phyloP scores from a whole-genome alignment of 768 basidiomycete species.

The Mycena rosella region DNA sequence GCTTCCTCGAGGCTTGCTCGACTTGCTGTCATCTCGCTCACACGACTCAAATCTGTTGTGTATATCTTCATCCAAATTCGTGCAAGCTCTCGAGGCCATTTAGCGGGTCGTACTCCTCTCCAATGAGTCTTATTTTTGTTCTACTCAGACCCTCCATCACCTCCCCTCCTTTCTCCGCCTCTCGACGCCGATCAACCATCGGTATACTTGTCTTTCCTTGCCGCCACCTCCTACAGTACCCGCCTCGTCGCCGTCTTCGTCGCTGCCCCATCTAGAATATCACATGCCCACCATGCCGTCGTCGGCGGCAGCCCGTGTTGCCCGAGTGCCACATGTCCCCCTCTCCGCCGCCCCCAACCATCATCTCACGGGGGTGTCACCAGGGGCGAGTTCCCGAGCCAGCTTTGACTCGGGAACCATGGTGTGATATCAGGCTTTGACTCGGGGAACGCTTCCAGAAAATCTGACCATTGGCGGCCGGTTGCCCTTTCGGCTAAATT shows the following conservation, averaged over 20 bases:
- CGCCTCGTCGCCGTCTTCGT: conserved; percentile 5
- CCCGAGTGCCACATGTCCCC: conserved; percentile 1
- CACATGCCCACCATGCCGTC: conserved; percentile 5
- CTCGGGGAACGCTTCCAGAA: conserved; percentile 21
- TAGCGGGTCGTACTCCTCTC: no score
- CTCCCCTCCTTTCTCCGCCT: no score
- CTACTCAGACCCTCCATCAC: no score
- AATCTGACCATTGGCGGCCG: no score
- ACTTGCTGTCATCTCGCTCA: no score
- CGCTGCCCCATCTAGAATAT: conserved; percentile 6
- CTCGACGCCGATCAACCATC: no score
- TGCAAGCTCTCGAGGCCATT: no score
- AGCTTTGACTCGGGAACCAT: conserved; percentile 30
- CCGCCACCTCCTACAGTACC: not conserved
- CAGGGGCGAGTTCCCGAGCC: conserved; percentile 59
- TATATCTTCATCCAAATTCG: no score
- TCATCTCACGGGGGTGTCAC: conserved; percentile 43
- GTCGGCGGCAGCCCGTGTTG: conserved; percentile 24
- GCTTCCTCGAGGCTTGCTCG: no score
- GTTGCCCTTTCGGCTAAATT: no score
- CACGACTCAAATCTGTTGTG: no score
- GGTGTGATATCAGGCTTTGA: conserved; percentile 17
- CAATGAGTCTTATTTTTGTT: no score
- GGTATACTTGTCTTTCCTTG: not conserved
- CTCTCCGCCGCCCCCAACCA: conserved; percentile 9